Conservation (phyloP, 2,329 filamentous ascomycete genomes). For the Aurifilum marmelostoma region DNA sequence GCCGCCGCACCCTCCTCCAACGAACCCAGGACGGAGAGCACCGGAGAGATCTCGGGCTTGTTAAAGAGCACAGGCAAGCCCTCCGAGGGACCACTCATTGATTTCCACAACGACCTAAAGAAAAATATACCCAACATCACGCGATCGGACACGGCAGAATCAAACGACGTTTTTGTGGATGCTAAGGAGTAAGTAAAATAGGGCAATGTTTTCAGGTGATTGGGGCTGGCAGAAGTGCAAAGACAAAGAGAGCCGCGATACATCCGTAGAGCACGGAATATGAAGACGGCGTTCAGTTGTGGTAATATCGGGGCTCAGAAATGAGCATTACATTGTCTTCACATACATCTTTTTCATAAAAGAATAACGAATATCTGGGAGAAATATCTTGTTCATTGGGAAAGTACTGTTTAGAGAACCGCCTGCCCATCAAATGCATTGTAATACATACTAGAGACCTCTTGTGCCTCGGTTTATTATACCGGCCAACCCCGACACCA, state of each 20-base stretch:
- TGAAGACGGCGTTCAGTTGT: conserved; percentile 4
- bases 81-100: conserved; percentile 53
- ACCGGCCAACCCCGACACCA: conserved; percentile 11
- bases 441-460: neutral
- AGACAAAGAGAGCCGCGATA: neutral
- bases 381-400: neutral
- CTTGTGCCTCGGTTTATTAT: neutral
- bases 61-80: conserved; percentile 52
- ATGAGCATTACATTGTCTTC: conserved; percentile 4
- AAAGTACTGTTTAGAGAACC: neutral
- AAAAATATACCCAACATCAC: conserved; percentile 48
- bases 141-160: conserved; percentile 41
- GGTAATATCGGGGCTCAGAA: conserved; percentile 1
- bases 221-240: neutral
- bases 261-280: conserved; percentile 14
- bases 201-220: neutral
- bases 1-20: conserved; percentile 17
- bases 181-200: conserved; percentile 36
- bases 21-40: conserved; percentile 32
- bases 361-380: neutral
- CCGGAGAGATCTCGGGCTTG: conserved; percentile 47
- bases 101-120: conserved; percentile 60
- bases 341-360: conserved; percentile 1
- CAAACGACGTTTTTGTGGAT: conserved; percentile 46
- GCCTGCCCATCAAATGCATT: neutral